These are phyloP conservation scores for Pseudopyrenochaeta lycopersici DNA, from an alignment of 2,329 filamentous ascomycete genomes.

Conservation along the genomic window DNA sequence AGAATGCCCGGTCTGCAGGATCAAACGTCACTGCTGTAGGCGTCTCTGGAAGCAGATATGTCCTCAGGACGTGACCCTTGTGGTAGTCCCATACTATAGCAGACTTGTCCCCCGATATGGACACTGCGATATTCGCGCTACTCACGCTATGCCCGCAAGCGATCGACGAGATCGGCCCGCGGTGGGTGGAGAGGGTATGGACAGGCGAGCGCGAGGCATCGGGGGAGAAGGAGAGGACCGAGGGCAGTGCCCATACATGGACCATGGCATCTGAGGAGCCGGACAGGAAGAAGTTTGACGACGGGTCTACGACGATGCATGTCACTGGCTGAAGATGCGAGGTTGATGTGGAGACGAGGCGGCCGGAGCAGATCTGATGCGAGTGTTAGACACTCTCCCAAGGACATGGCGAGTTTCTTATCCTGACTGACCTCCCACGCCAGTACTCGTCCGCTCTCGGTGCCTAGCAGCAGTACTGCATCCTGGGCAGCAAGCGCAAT, in stretches of 20 bases:
- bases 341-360: slow-evolving; percentile 77
- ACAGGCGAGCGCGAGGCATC: slow-evolving; percentile 70
- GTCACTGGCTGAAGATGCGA: slow-evolving; percentile 84
- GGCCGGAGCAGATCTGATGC: slow-evolving; percentile 73
- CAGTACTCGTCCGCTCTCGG: slow-evolving; percentile 83
- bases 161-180: slow-evolving; percentile 74
- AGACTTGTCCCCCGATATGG: slow-evolving; percentile 84
- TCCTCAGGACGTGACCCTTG: slow-evolving; percentile 78
- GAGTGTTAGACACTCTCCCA: slow-evolving; percentile 15
- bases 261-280: slow-evolving; percentile 88
- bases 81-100: slow-evolving; percentile 94
- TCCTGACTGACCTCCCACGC: slow-evolving; percentile 81
- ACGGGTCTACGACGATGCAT: slow-evolving; percentile 74
- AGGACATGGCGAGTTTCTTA: not conserved
- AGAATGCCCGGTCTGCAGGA: slow-evolving; percentile 83
- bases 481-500: slow-evolving; percentile 74
- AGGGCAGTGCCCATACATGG: slow-evolving; percentile 87
- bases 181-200: slow-evolving; percentile 79
- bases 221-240: slow-evolving; percentile 71
- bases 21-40: slow-evolving; percentile 81
- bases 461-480: slow-evolving; percentile 78
- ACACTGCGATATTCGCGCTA: slow-evolving; percentile 83
- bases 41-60: slow-evolving; percentile 78
- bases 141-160: slow-evolving; percentile 71
- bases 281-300: slow-evolving; percentile 76